Percentiles rank a stretch among this genome's conserved stretches.
phyloP scores from a whole-genome alignment of 371 early-diverging fungal genomes.

The Apophysomyces sp. region DNA sequence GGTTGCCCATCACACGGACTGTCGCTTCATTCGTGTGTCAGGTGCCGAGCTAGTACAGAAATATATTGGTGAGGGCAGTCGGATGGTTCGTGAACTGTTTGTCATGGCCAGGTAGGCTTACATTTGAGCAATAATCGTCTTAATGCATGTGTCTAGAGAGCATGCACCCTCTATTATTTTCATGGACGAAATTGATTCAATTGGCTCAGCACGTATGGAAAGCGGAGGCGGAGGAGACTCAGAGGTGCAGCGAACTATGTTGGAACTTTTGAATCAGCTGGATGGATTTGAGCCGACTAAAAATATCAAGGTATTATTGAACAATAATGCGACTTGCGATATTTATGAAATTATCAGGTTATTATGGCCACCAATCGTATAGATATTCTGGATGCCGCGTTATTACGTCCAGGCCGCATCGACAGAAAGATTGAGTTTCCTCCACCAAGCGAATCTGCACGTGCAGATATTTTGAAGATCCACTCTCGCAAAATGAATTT shows the following conservation, averaged over 20 bases:
- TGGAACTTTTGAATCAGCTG: conserved; percentile 99
- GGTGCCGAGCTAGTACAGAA: conserved; percentile 99
- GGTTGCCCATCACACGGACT: conserved; percentile 99
- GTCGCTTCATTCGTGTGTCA: conserved; percentile 99
- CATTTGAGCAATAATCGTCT: background rate
- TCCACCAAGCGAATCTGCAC: conserved; percentile 90
- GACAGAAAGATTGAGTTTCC: conserved; percentile 99
- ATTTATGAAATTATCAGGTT: conserved; percentile 11
- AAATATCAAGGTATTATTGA: conserved; percentile 85
- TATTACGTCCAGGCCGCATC: conserved; percentile 98
- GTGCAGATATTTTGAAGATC: conserved; percentile 98
- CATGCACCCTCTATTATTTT: conserved; percentile 98
- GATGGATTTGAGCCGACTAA: conserved; percentile 99
- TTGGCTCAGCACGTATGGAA: conserved; percentile 98
- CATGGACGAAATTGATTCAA: conserved; percentile 99
- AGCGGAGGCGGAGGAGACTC: conserved; percentile 98
- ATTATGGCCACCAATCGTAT: conserved; percentile 80
- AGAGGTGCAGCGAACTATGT: conserved; percentile 99
- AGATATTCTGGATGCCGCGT: conserved; percentile 99
- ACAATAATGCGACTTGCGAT: background rate
- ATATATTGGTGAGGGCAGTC: conserved; percentile 98
- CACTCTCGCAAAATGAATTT: conserved; percentile 99
- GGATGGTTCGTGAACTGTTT: conserved; percentile 99
- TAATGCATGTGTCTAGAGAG: conserved; percentile 68
- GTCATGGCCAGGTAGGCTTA: conserved; percentile 90